Base-by-base conservation (phyloP, 345 rosid genomes). In the Linum lewisii region DNA sequence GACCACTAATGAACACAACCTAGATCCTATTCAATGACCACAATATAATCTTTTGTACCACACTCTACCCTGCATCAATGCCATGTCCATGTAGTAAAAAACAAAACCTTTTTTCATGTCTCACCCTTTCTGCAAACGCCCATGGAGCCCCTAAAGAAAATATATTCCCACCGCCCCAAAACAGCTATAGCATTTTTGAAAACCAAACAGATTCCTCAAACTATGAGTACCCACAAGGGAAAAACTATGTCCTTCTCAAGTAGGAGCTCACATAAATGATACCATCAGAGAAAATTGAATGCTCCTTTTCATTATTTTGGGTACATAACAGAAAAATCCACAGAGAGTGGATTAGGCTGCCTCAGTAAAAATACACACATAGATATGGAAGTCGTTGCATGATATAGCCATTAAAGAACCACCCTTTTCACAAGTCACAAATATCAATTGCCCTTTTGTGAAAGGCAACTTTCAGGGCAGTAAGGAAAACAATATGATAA, bases 311-410 rank as follows among this genome's bases (percentile, higher is more conserved):
- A 59, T 36, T 26, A 29, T 29, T 29, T 29, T 29, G 34, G 34
- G 45, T 50, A 25, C 36, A 53, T 19, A 53, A 24, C 34, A n/a
- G 9, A 57, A 25, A 21, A 29, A 57, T 21, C 32, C 23, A 49
- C 14, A 50, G 10, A 44, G 57, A 49, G 56, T 3, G 54, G 50
- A 50, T 22, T 23, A 59, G 7, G 34, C 44, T 62, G 59, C 62
- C 24, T 21, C 29, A 20, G 22, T 13, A 22, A 11, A 54, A 54
- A 54, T 7, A 42, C 18, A 54, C 57, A 42, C 29, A 53, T 69
- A 70, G 18, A 61, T 68, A 23, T 64, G 51, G 68, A 61, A 67
- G 62, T 51, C 42, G 62, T 65, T 42, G 63, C 61, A 23, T 42
- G 13, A 57, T 29, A 61, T 29, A 61, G 54, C 19, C 68, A 74